Conservation (phyloP, 2,329 filamentous ascomycete genomes). For the Fusarium verticillioides region DNA sequence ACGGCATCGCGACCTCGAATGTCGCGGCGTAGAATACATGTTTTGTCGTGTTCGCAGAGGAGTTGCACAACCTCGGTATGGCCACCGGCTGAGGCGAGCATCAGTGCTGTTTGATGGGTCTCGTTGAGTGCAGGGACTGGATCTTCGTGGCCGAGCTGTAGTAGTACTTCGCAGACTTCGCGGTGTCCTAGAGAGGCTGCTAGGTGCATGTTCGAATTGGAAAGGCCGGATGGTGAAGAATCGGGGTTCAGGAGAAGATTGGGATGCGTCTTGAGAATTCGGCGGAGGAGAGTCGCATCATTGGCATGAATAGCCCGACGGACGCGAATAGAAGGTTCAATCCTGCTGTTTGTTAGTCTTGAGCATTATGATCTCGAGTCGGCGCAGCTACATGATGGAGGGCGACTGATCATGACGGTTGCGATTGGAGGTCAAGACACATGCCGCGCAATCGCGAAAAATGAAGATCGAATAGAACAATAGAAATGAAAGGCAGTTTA, state of each 20-base stretch:
- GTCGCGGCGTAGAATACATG: constrained; percentile 73
- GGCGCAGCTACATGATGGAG: constrained; percentile 39
- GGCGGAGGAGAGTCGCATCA: constrained; percentile 76
- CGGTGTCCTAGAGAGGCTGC: constrained; percentile 78
- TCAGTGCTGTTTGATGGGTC: constrained; percentile 81
- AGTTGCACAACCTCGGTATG: constrained; percentile 80
- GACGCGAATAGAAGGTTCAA: constrained; percentile 79
- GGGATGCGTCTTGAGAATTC: constrained; percentile 80
- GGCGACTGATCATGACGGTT: constrained; percentile 42
- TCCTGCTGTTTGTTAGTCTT: constrained; percentile 60
- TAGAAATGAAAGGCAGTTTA: constrained; percentile 4
- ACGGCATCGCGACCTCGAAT: constrained; percentile 76
- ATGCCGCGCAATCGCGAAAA: constrained; percentile 32
- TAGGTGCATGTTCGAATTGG: constrained; percentile 86
- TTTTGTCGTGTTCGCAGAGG: constrained; percentile 72
- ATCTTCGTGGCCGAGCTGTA: constrained; percentile 80
- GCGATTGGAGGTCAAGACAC: constrained; percentile 29
- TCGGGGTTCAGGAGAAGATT: constrained; percentile 82
- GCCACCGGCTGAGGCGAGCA: constrained; percentile 77
- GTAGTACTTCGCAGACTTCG: constrained; percentile 74
- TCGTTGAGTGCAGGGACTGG: constrained; percentile 81
- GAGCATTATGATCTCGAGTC: neutral
- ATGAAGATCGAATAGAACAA: neutral
- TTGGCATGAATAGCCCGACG: constrained; percentile 84
- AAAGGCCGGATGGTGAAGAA: constrained; percentile 71